Conservation (phyloP, 2,329 filamentous ascomycete genomes). For the Sporothrix brunneoviolacea region DNA sequence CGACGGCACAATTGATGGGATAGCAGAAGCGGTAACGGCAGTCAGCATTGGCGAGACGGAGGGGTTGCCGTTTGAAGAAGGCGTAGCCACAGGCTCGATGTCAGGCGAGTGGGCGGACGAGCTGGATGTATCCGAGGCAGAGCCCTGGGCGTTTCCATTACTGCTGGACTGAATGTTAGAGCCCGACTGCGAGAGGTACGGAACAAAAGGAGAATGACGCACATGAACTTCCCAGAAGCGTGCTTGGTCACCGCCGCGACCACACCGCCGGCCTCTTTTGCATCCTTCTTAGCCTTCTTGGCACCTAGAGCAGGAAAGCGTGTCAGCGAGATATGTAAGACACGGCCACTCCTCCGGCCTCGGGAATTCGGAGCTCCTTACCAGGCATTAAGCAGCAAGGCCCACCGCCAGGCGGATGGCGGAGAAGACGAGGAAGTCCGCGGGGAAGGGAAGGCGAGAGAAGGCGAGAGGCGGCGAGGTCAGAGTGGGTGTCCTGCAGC, state of each 20-base stretch:
- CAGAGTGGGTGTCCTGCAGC: not conserved
- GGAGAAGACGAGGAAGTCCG: slow-evolving; percentile 4
- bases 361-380: slow-evolving; percentile 6
- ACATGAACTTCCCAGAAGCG: slow-evolving; percentile 46
- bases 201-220: slow-evolving; percentile 28
- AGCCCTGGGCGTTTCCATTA: slow-evolving; percentile 29
- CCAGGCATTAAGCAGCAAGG: slow-evolving; percentile 20
- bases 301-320: slow-evolving; percentile 10
- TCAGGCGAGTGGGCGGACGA: slow-evolving; percentile 38
- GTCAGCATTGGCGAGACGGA: slow-evolving; percentile 41
- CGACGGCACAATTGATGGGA: slow-evolving; percentile 36
- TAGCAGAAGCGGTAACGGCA: slow-evolving; percentile 37
- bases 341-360: not conserved
- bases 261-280: slow-evolving; percentile 46
- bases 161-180: slow-evolving; percentile 15
- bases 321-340: not conserved
- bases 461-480: not conserved
- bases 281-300: slow-evolving; percentile 50
- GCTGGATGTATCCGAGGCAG: slow-evolving; percentile 37
- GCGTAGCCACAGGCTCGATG: slow-evolving; percentile 34
- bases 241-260: slow-evolving; percentile 48
- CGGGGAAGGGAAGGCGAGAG: not conserved
- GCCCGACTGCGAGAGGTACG: not conserved
- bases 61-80: slow-evolving; percentile 35
- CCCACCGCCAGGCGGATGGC: slow-evolving; percentile 17